phyloP scores from a whole-genome alignment of 1,284 basidiomycete genomes.

The Irpex sp. region DNA sequence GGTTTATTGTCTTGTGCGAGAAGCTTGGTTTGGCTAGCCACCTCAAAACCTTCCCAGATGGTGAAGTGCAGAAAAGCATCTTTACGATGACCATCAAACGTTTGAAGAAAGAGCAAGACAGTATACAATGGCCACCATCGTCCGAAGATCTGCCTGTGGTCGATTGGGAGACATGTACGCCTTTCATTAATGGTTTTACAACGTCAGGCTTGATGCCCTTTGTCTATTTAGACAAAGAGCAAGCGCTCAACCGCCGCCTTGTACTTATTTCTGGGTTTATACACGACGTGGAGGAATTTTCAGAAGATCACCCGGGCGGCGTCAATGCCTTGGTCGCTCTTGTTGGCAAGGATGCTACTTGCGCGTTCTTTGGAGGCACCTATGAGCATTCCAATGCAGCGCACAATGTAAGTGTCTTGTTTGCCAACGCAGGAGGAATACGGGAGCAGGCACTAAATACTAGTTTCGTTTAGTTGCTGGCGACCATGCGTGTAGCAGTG shows the following conservation, averaged over 20 bases:
- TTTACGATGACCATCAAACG: constrained; percentile 81
- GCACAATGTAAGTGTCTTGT: constrained; percentile 54
- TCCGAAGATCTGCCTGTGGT: constrained; percentile 71
- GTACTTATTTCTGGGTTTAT: constrained; percentile 82
- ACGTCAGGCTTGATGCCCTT: background rate
- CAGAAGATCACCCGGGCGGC: constrained; percentile 82
- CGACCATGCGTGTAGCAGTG: constrained; percentile 81
- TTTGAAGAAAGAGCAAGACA: constrained; percentile 61
- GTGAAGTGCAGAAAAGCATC: constrained; percentile 82
- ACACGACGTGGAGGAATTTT: constrained; percentile 76
- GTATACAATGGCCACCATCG: constrained; percentile 67
- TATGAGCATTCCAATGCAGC: constrained; percentile 87
- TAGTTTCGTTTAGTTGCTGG: constrained; percentile 47
- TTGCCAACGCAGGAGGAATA: too few relatives aligned
- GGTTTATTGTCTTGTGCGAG: constrained; percentile 76
- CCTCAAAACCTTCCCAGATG: constrained; percentile 80
- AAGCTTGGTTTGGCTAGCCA: constrained; percentile 70
- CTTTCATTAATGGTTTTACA: constrained; percentile 11
- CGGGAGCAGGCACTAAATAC: too few relatives aligned
- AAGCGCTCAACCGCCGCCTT: constrained; percentile 62
- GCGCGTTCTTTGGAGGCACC: constrained; percentile 79
- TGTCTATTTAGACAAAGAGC: constrained; percentile 51
- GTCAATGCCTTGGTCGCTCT: constrained; percentile 54
- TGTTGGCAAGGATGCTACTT: constrained; percentile 79
- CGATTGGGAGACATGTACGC: constrained; percentile 75